Evolutionary conservation across 2,329 filamentous ascomycete species (phyloP), one percentile per base, ranked within the genome.

Genomic region (Botrytis medusae): DNA sequence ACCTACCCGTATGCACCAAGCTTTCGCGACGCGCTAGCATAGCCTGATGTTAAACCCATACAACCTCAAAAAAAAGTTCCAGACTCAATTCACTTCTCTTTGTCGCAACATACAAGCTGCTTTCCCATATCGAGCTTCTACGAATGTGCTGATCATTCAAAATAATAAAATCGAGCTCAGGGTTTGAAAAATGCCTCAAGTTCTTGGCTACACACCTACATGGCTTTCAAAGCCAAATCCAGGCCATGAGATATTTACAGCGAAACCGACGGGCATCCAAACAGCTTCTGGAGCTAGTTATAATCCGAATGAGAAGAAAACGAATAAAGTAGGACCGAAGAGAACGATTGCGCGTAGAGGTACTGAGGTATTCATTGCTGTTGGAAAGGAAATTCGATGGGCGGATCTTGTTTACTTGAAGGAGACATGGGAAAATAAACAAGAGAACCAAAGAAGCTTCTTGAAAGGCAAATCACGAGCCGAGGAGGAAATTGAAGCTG

Each of bases 311-410:
- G 73, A 83, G 63, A 86, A 83, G 79, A 86, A 83, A 81, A 84
- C 84, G 77, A 71, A 81, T 2, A 81, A 78, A 62, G 78, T 81
- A 32, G 88, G 89, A 29, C 88, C 89, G 16, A 85, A 86, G 73
- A 83, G 89, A 76, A 94, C 90, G 0, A 91, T 98, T 78, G 95
- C 94, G 16, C 90, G 89, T 68, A 87, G 95, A 74, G 94, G 93
- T 25, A 94, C 93, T 1, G 95, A 99, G 79, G 85, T 98, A 16
- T 98, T 98, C 81, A 90, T 94, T 20, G 95, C 94, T 32, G 91
- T 92, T 59, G 95, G 95, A 67, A 95, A 92, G 78, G 93, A 98
- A 82, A 92, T 99, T 75, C 88, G 95, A 82, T 99, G 96, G 94
- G 91, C 93, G 16, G 93, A 97, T 82, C 84, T 99, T 72, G 89